These are phyloP conservation scores for Furcasterigmium sp. DNA, from an alignment of 2,329 filamentous ascomycete genomes.

Conservation along the genomic window DNA sequence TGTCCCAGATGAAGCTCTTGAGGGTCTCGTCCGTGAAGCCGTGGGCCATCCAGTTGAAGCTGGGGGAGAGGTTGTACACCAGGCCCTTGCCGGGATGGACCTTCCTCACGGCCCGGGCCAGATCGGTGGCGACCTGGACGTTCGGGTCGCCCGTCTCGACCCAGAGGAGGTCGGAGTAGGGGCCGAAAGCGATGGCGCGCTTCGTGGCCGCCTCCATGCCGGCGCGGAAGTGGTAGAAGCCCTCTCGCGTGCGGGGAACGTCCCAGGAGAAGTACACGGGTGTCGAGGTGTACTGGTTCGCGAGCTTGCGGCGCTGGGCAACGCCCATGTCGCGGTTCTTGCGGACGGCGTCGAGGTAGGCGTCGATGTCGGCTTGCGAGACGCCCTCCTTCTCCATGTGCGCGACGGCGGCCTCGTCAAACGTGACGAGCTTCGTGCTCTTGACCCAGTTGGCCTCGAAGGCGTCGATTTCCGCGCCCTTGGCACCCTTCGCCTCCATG, in stretches of 20 bases:
- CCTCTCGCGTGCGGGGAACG: slow-evolving; percentile 86
- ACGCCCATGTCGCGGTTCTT: slow-evolving; percentile 71
- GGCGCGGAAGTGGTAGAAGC: slow-evolving; percentile 84
- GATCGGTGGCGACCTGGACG: slow-evolving; percentile 68
- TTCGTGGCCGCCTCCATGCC: slow-evolving; percentile 86
- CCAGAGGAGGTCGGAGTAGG: slow-evolving; percentile 93
- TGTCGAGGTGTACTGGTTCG: slow-evolving; percentile 58
- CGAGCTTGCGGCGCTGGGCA: slow-evolving; percentile 68
- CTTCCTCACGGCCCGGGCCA: slow-evolving; percentile 70
- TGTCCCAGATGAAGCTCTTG: slow-evolving; percentile 92
- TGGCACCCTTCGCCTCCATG: slow-evolving; percentile 79
- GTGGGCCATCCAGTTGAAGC: slow-evolving; percentile 98
- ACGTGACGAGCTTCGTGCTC: slow-evolving; percentile 76
- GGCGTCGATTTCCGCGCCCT: slow-evolving; percentile 73
- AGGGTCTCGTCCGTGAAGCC: slow-evolving; percentile 81
- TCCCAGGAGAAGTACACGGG: slow-evolving; percentile 86
- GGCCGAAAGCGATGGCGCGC: slow-evolving; percentile 84
- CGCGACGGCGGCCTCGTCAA: slow-evolving; percentile 81
- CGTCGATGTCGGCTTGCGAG: slow-evolving; percentile 55
- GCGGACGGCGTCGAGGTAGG: slow-evolving; percentile 59
- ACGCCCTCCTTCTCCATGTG: slow-evolving; percentile 67
- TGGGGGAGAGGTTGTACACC: slow-evolving; percentile 93
- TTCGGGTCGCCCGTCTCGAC: slow-evolving; percentile 90
- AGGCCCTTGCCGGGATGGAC: slow-evolving; percentile 75
- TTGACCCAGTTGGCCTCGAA: slow-evolving; percentile 90